Percentiles rank a stretch among this genome's conserved stretches.
Conservation (phyloP, 768 basidiomycete species). For the Panellus pusillus region DNA sequence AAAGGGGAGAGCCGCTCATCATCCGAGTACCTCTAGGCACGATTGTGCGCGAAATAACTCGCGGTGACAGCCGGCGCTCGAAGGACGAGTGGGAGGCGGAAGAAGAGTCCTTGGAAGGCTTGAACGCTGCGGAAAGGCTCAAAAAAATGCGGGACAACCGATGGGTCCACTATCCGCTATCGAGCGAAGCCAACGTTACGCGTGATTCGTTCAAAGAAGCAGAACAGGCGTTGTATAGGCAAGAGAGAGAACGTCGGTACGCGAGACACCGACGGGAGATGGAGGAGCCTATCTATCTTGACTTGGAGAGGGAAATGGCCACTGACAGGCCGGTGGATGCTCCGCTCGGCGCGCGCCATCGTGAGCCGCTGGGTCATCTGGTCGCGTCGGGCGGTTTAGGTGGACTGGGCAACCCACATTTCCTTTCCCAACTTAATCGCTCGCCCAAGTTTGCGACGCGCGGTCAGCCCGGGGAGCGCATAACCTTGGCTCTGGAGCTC, state of each 20-base stretch:
- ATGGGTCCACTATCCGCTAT: conserved; percentile 82
- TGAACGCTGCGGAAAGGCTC: conserved; percentile 48
- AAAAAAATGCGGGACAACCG: conserved; percentile 62
- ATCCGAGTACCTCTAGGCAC: conserved; percentile 90
- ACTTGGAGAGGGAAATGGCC: conserved; percentile 56
- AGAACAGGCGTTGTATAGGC: conserved; percentile 56
- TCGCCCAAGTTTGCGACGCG: conserved; percentile 87
- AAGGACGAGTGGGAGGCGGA: conserved; percentile 76
- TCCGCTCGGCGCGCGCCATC: conserved; percentile 60
- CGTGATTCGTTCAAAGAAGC: conserved; percentile 72
- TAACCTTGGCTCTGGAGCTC: conserved; percentile 87
- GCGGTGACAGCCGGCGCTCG: conserved; percentile 62
- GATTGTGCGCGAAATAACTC: conserved; percentile 73
- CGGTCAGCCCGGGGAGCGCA: conserved; percentile 70
- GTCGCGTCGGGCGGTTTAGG: conserved; percentile 77
- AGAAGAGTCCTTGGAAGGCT: conserved; percentile 52
- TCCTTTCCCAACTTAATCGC: conserved; percentile 63
- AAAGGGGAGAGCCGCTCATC: conserved; percentile 66
- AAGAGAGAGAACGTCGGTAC: conserved; percentile 61
- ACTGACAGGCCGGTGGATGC: conserved; percentile 47
- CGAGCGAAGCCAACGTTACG: conserved; percentile 58
- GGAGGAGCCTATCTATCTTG: conserved; percentile 51
- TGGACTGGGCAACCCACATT: conserved; percentile 89
- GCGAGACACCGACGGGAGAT: conserved; percentile 42
- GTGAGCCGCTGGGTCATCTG: conserved; percentile 58